Conservation (phyloP, 441 rosid genomes). For the Omphalea diandra region DNA sequence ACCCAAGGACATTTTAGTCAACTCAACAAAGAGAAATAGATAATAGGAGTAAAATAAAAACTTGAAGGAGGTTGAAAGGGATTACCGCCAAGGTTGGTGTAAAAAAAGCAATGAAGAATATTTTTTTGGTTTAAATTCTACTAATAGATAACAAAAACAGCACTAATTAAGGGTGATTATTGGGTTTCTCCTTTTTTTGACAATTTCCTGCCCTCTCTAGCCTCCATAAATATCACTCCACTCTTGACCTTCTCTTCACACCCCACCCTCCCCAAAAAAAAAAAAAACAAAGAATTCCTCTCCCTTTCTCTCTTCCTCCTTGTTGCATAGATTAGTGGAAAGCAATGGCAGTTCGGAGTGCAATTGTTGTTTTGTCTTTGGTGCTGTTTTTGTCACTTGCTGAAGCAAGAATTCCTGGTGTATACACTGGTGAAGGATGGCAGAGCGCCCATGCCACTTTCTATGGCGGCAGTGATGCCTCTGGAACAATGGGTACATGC, state of each 20-base stretch:
- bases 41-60: not conserved
- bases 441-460: conserved; percentile 81
- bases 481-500: conserved; percentile 86
- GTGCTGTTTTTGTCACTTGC: conserved; percentile 20
- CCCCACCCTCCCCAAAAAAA: not conserved
- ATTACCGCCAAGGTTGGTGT: conserved; percentile 24
- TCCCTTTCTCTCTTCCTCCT: not conserved
- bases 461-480: conserved; percentile 79
- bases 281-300: not conserved
- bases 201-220: conserved; percentile 21
- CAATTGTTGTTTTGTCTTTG: conserved; percentile 18
- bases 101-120: conserved; percentile 2
- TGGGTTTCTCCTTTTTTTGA: conserved; percentile 32
- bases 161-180: conserved; percentile 45
- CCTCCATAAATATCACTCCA: conserved; percentile 48
- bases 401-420: conserved; percentile 59
- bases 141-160: conserved; percentile 18
- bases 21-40: not conserved
- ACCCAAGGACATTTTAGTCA: conserved; percentile 10
- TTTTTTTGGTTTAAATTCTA: conserved; percentile 5
- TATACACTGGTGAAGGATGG: conserved; percentile 52
- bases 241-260: conserved; percentile 28
- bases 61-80: not conserved
- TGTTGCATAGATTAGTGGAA: not conserved
- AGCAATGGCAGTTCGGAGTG: conserved; percentile 28